Percentiles rank a stretch among this genome's conserved stretches.
These are phyloP conservation scores for Incumbomyces lentus DNA, from an alignment of 2,329 filamentous ascomycete genomes.

Conservation along the genomic window DNA sequence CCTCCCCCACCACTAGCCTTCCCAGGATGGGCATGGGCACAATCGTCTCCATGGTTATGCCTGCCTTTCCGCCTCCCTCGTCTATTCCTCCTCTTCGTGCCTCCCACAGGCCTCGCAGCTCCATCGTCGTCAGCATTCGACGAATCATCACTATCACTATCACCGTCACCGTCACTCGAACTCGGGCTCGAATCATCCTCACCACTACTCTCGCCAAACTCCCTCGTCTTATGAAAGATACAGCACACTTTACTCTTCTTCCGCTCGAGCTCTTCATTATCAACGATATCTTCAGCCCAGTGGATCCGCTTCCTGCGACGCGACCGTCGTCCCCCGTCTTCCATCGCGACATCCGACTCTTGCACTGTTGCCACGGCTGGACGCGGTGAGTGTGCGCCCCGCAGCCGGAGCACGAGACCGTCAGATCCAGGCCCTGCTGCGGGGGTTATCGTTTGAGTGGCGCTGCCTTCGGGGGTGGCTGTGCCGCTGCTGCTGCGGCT, in stretches of 20 bases:
- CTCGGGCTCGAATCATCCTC: constrained; percentile 35
- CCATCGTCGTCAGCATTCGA: constrained; percentile 29
- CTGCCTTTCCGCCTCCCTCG: constrained; percentile 16
- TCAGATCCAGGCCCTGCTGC: no score
- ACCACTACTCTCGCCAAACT: constrained; percentile 69
- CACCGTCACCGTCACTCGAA: no score
- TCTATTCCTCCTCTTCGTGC: constrained; percentile 19
- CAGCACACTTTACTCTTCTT: constrained; percentile 99
- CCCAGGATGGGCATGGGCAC: constrained; percentile 16
- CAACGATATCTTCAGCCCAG: constrained; percentile 87
- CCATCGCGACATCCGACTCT: neutral
- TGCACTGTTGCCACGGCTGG: constrained; percentile 1
- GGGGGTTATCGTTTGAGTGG: constrained; percentile 23
- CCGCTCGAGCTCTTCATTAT: constrained; percentile 88
- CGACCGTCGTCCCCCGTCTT: constrained; percentile 2
- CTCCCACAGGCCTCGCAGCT: constrained; percentile 17
- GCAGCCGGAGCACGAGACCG: constrained; percentile 19
- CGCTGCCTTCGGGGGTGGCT: constrained; percentile 12
- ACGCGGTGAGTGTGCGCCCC: constrained; percentile 15
- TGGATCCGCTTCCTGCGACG: constrained; percentile 53
- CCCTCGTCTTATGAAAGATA: constrained; percentile 84
- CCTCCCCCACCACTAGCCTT: constrained; percentile 20
- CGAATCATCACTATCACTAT: no score
- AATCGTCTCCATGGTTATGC: constrained; percentile 12
- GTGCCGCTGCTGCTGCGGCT: constrained; percentile 2